These are phyloP conservation scores for Chimonanthus salicifolius DNA, from an alignment of 164 flowering plant species.

Conservation along the genomic window DNA sequence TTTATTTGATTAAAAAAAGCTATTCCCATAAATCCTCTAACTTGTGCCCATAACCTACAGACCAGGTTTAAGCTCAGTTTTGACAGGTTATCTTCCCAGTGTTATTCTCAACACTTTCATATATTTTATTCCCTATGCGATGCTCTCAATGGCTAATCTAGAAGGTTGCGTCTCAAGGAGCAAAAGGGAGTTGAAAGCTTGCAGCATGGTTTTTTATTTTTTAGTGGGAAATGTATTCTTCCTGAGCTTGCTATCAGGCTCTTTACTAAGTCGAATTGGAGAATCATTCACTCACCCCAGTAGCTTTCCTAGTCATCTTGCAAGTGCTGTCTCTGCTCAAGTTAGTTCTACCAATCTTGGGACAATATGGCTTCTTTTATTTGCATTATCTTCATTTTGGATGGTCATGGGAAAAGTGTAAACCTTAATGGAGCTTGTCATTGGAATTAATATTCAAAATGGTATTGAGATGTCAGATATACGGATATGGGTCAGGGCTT, in stretches of 20 bases:
- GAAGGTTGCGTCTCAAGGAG: slow-evolving; percentile 68
- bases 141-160: slow-evolving; percentile 51
- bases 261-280: slow-evolving; percentile 77
- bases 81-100: slow-evolving; percentile 92
- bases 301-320: slow-evolving; percentile 71
- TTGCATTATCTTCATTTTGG: too few species aligned
- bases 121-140: slow-evolving; percentile 68
- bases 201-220: slow-evolving; percentile 91
- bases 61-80: slow-evolving; percentile 75
- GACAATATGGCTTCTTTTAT: too few species aligned
- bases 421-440: too few species aligned
- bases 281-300: slow-evolving; percentile 64
- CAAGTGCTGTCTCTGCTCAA: slow-evolving; percentile 81
- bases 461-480: too few species aligned
- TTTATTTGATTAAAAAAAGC: too few species aligned
- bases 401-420: too few species aligned
- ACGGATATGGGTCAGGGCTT: too few species aligned
- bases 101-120: slow-evolving; percentile 68
- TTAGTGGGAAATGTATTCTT: slow-evolving; percentile 88
- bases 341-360: slow-evolving; percentile 30
- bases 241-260: slow-evolving; percentile 81
- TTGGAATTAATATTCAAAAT: too few species aligned
- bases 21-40: background rate
- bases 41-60: slow-evolving; percentile 27
- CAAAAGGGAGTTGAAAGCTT: slow-evolving; percentile 67